Base-by-base conservation (phyloP, 2,329 filamentous ascomycete species). In the Aspergillus sp. region DNA sequence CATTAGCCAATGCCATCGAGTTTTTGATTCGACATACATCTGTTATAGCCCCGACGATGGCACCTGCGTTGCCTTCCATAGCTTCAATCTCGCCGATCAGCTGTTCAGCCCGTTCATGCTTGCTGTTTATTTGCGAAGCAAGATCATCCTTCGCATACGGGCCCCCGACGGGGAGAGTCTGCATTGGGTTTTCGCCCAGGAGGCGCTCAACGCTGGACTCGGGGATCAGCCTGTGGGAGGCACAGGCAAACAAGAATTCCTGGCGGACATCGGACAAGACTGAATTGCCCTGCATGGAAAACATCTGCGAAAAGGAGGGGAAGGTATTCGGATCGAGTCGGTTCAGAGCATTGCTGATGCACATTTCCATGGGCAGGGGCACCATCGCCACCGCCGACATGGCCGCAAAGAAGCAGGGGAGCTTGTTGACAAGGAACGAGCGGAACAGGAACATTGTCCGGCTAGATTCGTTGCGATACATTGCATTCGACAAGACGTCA, bases 51-150 rank as follows among this genome's bases (percentile, higher is more conserved):
- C 80, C 78, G 31, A 82, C 82, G 12, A 93, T 84, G 2, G 86
- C 85, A 2, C 84, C 86, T 2, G 85, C 85, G 55, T 95, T 95
- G 1, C 89, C 89, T 49, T 93, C 85, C 72, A 91, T 86, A 31
- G 80, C 81, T 35, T 94, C 86, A 15, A 98, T 68, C 48, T 93
- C 86, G 24, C 78, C 74, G 25, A 95, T 75, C 19, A 93, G 68
- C 26, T 78, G 74, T 43, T 86, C 82, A 1, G 83, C 76, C 41
- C 79, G 76, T 40, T 86, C 82, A 1, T 79, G 75, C 44, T 93
- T 85, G 8, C 74, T 72, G 29, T 81, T 72, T 42, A 86, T 94
- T 51, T 91, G 80, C 30, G 77, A 71, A 0, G 94, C 74, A 8
- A 98, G 66, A 17, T 78, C 73, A 16, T 91, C 82, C 56, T 89